Evolutionary conservation across 345 rosid species (phyloP), one percentile per base, ranked within the genome.

Genomic region (Hypericum androsaemum): DNA sequence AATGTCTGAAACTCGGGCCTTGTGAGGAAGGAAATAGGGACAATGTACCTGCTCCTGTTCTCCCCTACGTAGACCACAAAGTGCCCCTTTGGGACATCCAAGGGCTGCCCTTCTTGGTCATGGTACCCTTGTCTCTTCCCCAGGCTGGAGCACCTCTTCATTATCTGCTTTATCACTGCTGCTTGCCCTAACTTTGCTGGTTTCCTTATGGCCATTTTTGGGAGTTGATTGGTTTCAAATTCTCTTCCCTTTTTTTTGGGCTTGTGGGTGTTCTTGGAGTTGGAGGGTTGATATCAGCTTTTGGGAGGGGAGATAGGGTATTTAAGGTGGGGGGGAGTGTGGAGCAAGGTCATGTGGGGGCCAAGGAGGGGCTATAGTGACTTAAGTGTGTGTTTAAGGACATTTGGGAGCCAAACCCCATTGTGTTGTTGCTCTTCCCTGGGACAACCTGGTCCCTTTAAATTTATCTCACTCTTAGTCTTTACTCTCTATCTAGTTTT

Each of bases 21-120:
- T 5, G 28, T 13, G 5, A 46, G 50, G 50, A 12, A 46, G 3
- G 50, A 46, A 6, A 46, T 46, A 6, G 50, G 50, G 28, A 46
- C 50, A 46, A 46, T 46, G 50, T 46, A 46, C 50, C 50, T 46
- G 22, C 50, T 46, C 50, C 28, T 12, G 50, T 46, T 46, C 50
- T 46, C 50, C 8, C 50, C 50, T 8, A 46, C 50, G 50, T 46
- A 46, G 28, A 46, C 50, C 50, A 46, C 50, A 7, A 46, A 46
- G 22, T 46, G 50, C 7, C 50, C 50, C 50, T 46, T 46, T 14
- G 50, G 50, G 8, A 46, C 50, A 32, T 46, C 50, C 3, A 46
- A 32, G 9, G 8, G 50, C 28, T 13, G 12, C 4, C 50, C 50
- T 12, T 32, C 32, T 6, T 32, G 28, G 22, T 46, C 50, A 32